phyloP scores from a whole-genome alignment of 2,329 filamentous ascomycete genomes.

The Grosmannia huntii region DNA sequence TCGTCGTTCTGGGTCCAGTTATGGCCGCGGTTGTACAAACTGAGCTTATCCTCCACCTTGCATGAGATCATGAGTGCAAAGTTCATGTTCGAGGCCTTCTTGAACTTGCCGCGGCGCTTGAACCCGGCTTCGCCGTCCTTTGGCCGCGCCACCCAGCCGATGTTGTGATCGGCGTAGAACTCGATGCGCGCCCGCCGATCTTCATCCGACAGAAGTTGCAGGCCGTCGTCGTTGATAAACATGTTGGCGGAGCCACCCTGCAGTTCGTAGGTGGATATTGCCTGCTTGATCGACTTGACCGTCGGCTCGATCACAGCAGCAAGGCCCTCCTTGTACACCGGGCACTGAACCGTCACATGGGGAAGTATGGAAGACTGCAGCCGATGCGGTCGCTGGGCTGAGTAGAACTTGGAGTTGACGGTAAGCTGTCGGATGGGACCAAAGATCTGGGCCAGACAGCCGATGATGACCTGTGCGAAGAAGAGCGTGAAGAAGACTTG shows the following conservation, averaged over 20 bases:
- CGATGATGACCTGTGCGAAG: conserved; percentile 67
- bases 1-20: conserved; percentile 60
- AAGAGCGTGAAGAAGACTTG: conserved; percentile 75
- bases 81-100: conserved; percentile 65
- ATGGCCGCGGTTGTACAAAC: conserved; percentile 38
- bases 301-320: conserved; percentile 63
- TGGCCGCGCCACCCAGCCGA: conserved; percentile 56
- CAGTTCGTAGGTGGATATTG: conserved; percentile 64
- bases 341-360: conserved; percentile 73
- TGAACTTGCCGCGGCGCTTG: conserved; percentile 50
- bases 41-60: conserved; percentile 58
- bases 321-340: conserved; percentile 79
- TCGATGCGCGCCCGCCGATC: conserved; percentile 51
- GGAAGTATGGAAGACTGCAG: conserved; percentile 46
- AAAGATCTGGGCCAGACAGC: conserved; percentile 62
- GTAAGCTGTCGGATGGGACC: conserved; percentile 63
- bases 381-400: conserved; percentile 53
- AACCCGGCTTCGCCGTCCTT: conserved; percentile 52
- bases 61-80: conserved; percentile 55
- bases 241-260: conserved; percentile 69
- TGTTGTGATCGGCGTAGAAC: conserved; percentile 56
- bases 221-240: conserved; percentile 64
- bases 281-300: conserved; percentile 63
- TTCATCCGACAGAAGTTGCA: conserved; percentile 53
- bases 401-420: conserved; percentile 72